Conservation (phyloP, 148 eudicot species). For the Suaeda aralocaspica region DNA sequence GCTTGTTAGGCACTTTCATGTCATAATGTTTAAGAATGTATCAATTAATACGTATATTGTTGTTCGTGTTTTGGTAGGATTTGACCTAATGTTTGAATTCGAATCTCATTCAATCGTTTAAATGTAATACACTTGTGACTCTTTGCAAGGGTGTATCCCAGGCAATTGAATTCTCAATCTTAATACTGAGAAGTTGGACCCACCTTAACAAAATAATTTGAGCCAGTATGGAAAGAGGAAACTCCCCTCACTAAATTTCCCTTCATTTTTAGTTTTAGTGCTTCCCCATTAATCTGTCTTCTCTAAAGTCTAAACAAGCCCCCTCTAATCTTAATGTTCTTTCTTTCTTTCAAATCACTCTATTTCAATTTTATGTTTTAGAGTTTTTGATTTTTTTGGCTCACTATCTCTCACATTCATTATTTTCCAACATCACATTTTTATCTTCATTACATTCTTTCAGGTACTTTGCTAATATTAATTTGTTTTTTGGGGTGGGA, state of each 20-base stretch:
- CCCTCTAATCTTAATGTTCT: too few species aligned
- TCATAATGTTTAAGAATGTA: too few species aligned
- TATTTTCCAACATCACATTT: constrained; percentile 1
- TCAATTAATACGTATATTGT: too few species aligned
- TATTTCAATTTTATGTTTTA: background rate
- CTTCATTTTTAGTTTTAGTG: constrained; percentile 31
- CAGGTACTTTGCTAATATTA: background rate
- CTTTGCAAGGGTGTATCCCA: too few species aligned
- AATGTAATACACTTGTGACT: too few species aligned
- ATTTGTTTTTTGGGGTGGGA: background rate
- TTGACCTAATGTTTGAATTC: too few species aligned
- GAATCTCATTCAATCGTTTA: too few species aligned
- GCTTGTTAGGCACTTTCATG: too few species aligned
- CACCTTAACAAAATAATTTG: constrained; percentile 29
- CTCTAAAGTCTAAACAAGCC: too few species aligned
- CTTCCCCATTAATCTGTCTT: constrained; percentile 31
- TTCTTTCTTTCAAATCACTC: constrained; percentile 4
- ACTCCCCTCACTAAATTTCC: constrained; percentile 21
- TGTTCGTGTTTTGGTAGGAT: too few species aligned
- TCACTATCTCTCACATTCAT: constrained; percentile 8
- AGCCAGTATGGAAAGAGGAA: constrained; percentile 30
- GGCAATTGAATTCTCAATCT: too few species aligned
- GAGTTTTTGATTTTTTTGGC: constrained; percentile 21
- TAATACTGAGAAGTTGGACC: too few species aligned
- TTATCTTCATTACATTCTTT: background rate